Conservation (phyloP, 1,284 basidiomycete genomes). For the Heterobasidion occidentale region DNA sequence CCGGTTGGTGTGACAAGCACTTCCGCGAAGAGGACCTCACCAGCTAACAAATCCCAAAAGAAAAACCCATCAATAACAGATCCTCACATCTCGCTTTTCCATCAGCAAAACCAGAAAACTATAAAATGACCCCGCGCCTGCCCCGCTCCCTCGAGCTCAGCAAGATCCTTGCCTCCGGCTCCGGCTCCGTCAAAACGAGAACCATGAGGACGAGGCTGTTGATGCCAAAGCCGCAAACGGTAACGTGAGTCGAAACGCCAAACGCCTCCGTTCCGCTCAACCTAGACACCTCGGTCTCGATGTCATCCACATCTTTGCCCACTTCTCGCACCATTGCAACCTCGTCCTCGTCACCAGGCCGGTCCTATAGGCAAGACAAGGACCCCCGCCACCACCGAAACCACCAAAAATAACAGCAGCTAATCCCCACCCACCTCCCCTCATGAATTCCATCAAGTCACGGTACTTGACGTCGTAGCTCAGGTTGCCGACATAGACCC, state of each 20-base stretch:
- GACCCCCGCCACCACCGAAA: constrained; percentile 2
- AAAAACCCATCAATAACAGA: constrained; percentile 76
- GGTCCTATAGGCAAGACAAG: constrained; percentile 5
- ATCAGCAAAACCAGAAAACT: constrained; percentile 36
- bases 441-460: constrained; percentile 97
- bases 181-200: neutral
- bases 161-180: neutral
- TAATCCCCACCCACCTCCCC: constrained; percentile 93
- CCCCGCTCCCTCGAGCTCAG: constrained; percentile 1
- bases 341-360: constrained; percentile 1
- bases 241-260: neutral
- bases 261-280: neutral
- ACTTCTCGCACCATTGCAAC: neutral
- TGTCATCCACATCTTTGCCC: neutral
- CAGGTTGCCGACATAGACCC: constrained; percentile 97
- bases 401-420: constrained; percentile 26
- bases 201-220: neutral
- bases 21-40: constrained; percentile 98
- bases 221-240: constrained; percentile 1
- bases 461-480: constrained; percentile 97
- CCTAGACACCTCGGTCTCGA: neutral
- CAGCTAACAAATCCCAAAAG: constrained; percentile 79
- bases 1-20: constrained; percentile 94
- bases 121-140: constrained; percentile 33
- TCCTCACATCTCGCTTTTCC: constrained; percentile 71